phyloP scores from a whole-genome alignment of 2,329 filamentous ascomycete species.

The Penicillium rolfsii region DNA sequence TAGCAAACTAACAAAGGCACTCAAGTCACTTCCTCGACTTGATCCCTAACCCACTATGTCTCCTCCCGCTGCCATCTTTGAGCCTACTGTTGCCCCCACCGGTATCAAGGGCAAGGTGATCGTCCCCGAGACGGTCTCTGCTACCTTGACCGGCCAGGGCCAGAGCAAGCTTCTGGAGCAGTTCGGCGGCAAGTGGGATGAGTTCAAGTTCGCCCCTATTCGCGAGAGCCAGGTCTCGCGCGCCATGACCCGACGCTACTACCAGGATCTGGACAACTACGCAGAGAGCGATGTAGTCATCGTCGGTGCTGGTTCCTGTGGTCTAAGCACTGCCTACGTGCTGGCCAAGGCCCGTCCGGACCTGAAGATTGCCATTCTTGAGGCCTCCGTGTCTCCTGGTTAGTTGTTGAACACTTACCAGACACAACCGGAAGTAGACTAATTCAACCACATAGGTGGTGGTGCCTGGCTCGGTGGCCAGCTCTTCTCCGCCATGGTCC shows the following conservation, averaged over 20 bases:
- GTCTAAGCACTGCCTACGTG: slow-evolving; percentile 80
- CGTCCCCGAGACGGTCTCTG: slow-evolving; percentile 49
- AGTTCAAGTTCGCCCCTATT: slow-evolving; percentile 82
- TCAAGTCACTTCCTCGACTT: slow-evolving; percentile 30
- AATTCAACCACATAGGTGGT: slow-evolving; percentile 58
- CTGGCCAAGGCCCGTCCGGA: slow-evolving; percentile 83
- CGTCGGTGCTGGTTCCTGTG: slow-evolving; percentile 86
- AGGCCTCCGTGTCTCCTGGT: slow-evolving; percentile 80
- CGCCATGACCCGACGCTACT: slow-evolving; percentile 93
- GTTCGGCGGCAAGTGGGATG: slow-evolving; percentile 77
- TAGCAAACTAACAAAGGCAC: slow-evolving; percentile 42
- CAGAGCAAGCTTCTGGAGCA: slow-evolving; percentile 63
- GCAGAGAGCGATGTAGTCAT: slow-evolving; percentile 95
- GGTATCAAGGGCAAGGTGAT: slow-evolving; percentile 51
- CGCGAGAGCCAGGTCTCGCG: slow-evolving; percentile 90
- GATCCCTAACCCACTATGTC: slow-evolving; percentile 65
- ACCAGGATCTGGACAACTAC: slow-evolving; percentile 82
- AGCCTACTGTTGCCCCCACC: slow-evolving; percentile 46
- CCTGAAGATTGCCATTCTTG: slow-evolving; percentile 87
- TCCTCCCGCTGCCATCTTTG: slow-evolving; percentile 72
- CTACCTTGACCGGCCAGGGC: slow-evolving; percentile 41
- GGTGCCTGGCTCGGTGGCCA: slow-evolving; percentile 93
- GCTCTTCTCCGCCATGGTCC: slow-evolving; percentile 93
- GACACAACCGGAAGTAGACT: slow-evolving; percentile 5
- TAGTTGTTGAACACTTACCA: slow-evolving; percentile 17